These are phyloP conservation scores for Tympanopsis confertula DNA, from an alignment of 2,329 filamentous ascomycete species.

Conservation along the genomic window DNA sequence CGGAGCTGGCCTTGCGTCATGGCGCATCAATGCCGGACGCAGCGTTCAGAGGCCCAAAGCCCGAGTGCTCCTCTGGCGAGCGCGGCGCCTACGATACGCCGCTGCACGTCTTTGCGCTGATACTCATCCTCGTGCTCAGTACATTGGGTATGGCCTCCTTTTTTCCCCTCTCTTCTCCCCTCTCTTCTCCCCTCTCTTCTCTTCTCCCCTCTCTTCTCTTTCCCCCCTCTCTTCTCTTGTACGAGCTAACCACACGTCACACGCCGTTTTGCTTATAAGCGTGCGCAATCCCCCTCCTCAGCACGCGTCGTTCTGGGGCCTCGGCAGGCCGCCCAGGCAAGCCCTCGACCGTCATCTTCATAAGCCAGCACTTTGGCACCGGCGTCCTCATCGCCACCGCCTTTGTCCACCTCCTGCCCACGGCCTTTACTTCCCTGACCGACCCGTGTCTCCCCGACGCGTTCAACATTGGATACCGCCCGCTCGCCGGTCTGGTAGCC, in stretches of 20 bases:
- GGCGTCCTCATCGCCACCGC: conserved; percentile 52
- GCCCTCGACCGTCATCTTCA: conserved; percentile 45
- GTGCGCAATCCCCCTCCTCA: too few species aligned
- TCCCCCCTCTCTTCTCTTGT: too few species aligned
- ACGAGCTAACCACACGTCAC: too few species aligned
- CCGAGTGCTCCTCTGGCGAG: conserved; percentile 37
- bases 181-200: too few species aligned
- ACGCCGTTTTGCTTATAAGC: too few species aligned
- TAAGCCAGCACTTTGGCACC: conserved; percentile 45
- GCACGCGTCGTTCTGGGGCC: too few species aligned
- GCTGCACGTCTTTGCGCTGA: conserved; percentile 42
- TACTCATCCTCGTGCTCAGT: conserved; percentile 42
- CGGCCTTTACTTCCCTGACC: conserved; percentile 25
- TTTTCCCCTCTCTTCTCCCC: too few species aligned
- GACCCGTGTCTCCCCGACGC: conserved; percentile 31
- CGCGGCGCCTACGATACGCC: conserved; percentile 39
- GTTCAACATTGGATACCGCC: conserved; percentile 29
- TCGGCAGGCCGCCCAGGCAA: too few species aligned
- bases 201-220: too few species aligned
- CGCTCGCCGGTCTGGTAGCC: conserved; percentile 36
- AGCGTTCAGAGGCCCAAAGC: too few species aligned
- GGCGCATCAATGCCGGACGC: too few species aligned
- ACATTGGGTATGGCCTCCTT: conserved; percentile 25
- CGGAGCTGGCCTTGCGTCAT: too few species aligned
- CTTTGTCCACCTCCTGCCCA: conserved; percentile 39